Percentiles rank a stretch among this genome's conserved stretches.
Evolutionary conservation across 2,329 filamentous ascomycete genomes (phyloP).

Genomic region (Cadophora gregata): DNA sequence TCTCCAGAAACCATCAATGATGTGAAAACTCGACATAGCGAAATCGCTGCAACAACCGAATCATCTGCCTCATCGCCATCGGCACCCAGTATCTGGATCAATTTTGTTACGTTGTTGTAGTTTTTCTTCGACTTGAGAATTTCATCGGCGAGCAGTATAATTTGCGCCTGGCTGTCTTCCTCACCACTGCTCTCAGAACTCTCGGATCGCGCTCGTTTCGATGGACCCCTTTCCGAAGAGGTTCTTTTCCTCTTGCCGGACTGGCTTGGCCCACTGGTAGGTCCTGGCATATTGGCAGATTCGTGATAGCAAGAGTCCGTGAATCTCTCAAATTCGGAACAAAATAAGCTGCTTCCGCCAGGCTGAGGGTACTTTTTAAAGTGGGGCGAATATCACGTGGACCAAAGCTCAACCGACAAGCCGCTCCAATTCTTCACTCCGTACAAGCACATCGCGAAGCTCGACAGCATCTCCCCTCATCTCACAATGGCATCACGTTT

Average conservation of each 20-base stretch:
- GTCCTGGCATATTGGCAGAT: conserved; percentile 39
- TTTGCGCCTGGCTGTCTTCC: conserved; percentile 65
- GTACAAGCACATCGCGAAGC: conserved; percentile 40
- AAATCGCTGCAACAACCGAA: conserved; percentile 73
- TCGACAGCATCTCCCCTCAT: conserved; percentile 60
- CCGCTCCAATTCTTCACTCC: conserved; percentile 36
- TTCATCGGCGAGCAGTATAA: conserved; percentile 77
- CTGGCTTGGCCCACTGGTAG: conserved; percentile 25
- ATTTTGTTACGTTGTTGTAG: conserved; percentile 85
- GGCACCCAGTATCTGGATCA: conserved; percentile 66
- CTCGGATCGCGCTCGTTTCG: conserved; percentile 51
- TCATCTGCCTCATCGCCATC: conserved; percentile 58
- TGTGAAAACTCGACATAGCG: conserved; percentile 86
- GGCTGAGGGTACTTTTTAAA: conserved; percentile 7
- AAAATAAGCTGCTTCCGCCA: neutral
- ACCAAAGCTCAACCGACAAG: conserved; percentile 32
- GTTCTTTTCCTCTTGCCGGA: conserved; percentile 55
- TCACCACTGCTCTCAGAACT: conserved; percentile 48
- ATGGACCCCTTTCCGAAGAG: conserved; percentile 53
- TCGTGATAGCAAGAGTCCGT: conserved; percentile 20
- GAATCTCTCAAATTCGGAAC: conserved; percentile 7
- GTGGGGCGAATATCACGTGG: neutral
- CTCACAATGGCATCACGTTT: conserved; percentile 96
- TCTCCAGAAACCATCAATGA: conserved; percentile 77
- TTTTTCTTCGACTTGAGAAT: conserved; percentile 87